Conservation (phyloP, 805 yeast species). For the Isabelozyma rhagii region DNA sequence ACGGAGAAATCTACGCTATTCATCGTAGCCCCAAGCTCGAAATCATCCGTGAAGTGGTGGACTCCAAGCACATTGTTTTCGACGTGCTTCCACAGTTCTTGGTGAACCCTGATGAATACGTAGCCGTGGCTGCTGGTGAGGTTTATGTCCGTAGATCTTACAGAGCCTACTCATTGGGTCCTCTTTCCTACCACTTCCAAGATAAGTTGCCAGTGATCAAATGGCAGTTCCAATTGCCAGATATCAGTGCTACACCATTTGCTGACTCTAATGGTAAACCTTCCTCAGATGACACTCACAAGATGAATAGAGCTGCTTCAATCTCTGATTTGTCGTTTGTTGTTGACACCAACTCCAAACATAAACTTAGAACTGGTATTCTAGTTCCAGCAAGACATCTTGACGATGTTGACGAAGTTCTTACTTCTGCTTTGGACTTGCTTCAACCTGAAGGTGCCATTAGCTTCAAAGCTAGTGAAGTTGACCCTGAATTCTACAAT, state of each 20-base stretch:
- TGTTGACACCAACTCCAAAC: slow-evolving; percentile 64
- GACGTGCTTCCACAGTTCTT: slow-evolving; percentile 94
- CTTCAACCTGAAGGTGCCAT: slow-evolving; percentile 51
- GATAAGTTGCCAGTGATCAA: slow-evolving; percentile 68
- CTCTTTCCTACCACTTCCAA: slow-evolving; percentile 58
- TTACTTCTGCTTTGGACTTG: slow-evolving; percentile 70
- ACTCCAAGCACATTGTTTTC: slow-evolving; percentile 92
- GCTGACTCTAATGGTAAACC: slow-evolving; percentile 58
- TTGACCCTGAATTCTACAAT: slow-evolving; percentile 53
- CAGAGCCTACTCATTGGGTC: slow-evolving; percentile 89
- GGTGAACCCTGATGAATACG: slow-evolving; percentile 77
- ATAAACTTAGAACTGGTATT: slow-evolving; percentile 79
- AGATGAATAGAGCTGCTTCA: slow-evolving; percentile 82
- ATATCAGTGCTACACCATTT: slow-evolving; percentile 66
- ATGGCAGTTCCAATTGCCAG: slow-evolving; percentile 87
- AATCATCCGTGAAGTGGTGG: slow-evolving; percentile 85
- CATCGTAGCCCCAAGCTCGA: slow-evolving; percentile 81
- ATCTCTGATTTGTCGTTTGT: slow-evolving; percentile 89
- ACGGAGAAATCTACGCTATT: slow-evolving; percentile 76
- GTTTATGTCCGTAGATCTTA: slow-evolving; percentile 95
- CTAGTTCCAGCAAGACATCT: slow-evolving; percentile 76
- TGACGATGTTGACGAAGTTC: slow-evolving; percentile 85
- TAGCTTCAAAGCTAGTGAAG: slow-evolving; percentile 28
- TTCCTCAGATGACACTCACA: slow-evolving; percentile 29
- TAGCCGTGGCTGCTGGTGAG: slow-evolving; percentile 94